Evolutionary conservation across 2,329 filamentous ascomycete genomes (phyloP).

Genomic region (Sarocladium oryzae): DNA sequence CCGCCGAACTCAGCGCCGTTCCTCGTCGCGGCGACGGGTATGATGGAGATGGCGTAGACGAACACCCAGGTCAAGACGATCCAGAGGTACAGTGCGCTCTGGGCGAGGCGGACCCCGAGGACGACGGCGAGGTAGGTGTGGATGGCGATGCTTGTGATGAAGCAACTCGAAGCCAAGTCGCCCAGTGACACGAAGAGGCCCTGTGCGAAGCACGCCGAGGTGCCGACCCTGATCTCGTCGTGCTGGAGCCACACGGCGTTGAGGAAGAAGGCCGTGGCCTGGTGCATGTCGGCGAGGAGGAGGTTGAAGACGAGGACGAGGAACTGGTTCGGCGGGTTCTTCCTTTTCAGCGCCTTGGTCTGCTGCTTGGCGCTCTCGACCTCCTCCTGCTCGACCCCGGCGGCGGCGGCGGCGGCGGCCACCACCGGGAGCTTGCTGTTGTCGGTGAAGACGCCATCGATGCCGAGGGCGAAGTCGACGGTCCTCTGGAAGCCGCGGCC

Average conservation of each 20-base stretch:
- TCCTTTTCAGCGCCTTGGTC: constrained; percentile 7
- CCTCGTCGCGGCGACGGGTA: constrained; percentile 39
- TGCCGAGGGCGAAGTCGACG: constrained; percentile 28
- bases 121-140: constrained; percentile 62
- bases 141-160: constrained; percentile 58
- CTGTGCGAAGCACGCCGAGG: constrained; percentile 52
- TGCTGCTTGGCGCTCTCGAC: neutral
- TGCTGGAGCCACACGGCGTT: constrained; percentile 52
- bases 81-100: constrained; percentile 39
- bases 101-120: constrained; percentile 43
- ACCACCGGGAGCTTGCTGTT: neutral
- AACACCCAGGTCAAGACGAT: constrained; percentile 52
- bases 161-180: constrained; percentile 59
- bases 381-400: constrained; percentile 16
- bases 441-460: constrained; percentile 27
- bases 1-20: constrained; percentile 36
- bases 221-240: constrained; percentile 47
- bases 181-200: constrained; percentile 64
- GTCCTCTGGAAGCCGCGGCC: constrained; percentile 16
- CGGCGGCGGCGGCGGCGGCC: neutral
- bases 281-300: constrained; percentile 60
- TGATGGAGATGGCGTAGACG: constrained; percentile 48
- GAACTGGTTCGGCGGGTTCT: constrained; percentile 54
- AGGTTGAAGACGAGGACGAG: constrained; percentile 65
- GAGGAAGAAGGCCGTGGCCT: constrained; percentile 57